Evolutionary conservation across 805 yeast species (phyloP).

Genomic region (Saturnispora diversa): DNA sequence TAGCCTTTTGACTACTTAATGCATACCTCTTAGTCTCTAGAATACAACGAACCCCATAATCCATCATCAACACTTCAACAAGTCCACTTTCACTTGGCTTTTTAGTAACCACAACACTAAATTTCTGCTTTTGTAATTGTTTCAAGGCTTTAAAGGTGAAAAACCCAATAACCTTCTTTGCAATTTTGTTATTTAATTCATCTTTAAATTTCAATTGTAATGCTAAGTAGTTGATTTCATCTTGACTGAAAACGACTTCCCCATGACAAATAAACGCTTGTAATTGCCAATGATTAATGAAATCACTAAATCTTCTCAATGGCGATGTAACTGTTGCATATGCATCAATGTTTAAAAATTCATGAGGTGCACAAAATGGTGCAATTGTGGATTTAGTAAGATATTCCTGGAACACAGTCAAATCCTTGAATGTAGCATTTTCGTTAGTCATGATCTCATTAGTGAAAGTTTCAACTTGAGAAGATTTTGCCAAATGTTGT

Average conservation of each 20-base stretch:
- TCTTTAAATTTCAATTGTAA: conserved; percentile 40
- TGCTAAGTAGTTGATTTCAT: conserved; percentile 31
- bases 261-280: conserved; percentile 34
- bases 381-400: conserved; percentile 48
- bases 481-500: conserved; percentile 20
- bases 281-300: conserved; percentile 73
- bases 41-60: conserved; percentile 27
- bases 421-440: conserved; percentile 32
- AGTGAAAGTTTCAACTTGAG: conserved; percentile 17
- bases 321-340: conserved; percentile 87
- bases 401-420: conserved; percentile 36
- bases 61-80: conserved; percentile 24
- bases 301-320: conserved; percentile 71
- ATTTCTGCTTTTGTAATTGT: conserved; percentile 26
- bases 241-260: conserved; percentile 26
- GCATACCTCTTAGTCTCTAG: conserved; percentile 26
- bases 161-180: conserved; percentile 22
- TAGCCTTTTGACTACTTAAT: conserved; percentile 16
- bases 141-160: conserved; percentile 27
- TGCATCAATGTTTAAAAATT: conserved; percentile 50
- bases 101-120: conserved; percentile 37
- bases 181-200: conserved; percentile 28
- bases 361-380: conserved; percentile 41
- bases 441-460: conserved; percentile 20
- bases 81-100: conserved; percentile 34